Base-by-base conservation (phyloP, 2,329 filamentous ascomycete genomes). In the Penicillium sp. region DNA sequence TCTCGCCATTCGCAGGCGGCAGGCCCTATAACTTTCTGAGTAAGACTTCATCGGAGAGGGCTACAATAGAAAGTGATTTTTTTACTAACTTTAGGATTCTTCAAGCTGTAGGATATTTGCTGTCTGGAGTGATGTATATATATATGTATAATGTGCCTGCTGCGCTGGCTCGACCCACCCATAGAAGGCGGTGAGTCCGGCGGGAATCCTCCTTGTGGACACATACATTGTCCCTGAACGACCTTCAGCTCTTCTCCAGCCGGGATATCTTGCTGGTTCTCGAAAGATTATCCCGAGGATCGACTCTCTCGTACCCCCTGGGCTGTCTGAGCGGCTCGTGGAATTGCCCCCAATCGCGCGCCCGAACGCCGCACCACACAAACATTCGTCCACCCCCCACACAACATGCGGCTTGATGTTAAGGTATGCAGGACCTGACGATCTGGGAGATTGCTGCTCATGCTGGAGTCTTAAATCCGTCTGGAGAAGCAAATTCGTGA, bases 371-470 rank as follows among this genome's bases (percentile, higher is more conserved):
- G 68, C 70, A 67, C 62, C 71, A 72, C 67, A 69, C 65, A 68
- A 64, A 67, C 65, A 67, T 55, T 54, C 65, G 48, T 63, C 59
- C 60, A 56, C 60, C 64, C 60, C 67, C 64, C 64, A 64, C 63
- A 67, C 72, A 79, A 63, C 49, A 85, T 85, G 83, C 81, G 80
- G 67, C 78, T 85, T 68, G 82, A 85, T 70, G 78, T 85, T 43
- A 85, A 85, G 81, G 82, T 84, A 73, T 59, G 76, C 55, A 45
- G 26, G 26, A 59, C 45, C 13, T 51, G 56, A 42, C 42, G 33
- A 48, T 48, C 52, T 42, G 33, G 24, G 43, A 21, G 40, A 18
- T 42, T 2, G 13, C 26, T 44, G 24, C 37, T 46, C 28, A 16
- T 3, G 6, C 11, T 23, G 21, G 34, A 37, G 36, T 23, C 13